phyloP scores from a whole-genome alignment of 192 early-diverging fungal genomes.

The Glomus cerebriforme region DNA sequence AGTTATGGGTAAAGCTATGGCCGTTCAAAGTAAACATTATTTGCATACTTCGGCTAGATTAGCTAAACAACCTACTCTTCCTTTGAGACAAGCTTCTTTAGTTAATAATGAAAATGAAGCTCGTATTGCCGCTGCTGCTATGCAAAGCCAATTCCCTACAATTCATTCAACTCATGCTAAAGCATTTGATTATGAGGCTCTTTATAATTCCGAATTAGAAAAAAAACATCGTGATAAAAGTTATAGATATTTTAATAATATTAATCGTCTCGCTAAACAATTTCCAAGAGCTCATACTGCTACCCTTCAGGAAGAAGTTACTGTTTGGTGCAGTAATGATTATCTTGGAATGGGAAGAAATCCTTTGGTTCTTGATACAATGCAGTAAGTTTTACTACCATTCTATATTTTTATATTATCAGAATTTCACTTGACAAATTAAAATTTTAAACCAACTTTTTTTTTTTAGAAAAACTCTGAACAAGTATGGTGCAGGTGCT shows the following conservation, averaged over 20 bases:
- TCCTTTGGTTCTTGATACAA: conserved; percentile 79
- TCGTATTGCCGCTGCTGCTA: conserved; percentile 38
- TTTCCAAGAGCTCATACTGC: conserved; percentile 95
- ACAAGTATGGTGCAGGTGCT: conserved; percentile 96
- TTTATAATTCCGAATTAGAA: conserved; percentile 82
- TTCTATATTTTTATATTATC: background rate
- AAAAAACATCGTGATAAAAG: conserved; percentile 97
- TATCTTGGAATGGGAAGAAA: conserved; percentile 96
- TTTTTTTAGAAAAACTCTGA: conserved; percentile 67
- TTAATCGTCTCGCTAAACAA: conserved; percentile 92
- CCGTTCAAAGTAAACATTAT: conserved; percentile 51
- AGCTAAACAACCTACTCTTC: conserved; percentile 38
- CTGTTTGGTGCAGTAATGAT: conserved; percentile 99
- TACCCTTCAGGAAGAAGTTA: conserved; percentile 82
- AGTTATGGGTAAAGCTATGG: conserved; percentile 76
- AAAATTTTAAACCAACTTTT: conserved; percentile 12
- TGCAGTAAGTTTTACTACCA: conserved; percentile 90
- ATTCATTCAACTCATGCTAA: conserved; percentile 45
- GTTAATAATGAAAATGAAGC: conserved; percentile 37
- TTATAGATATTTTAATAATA: conserved; percentile 99
- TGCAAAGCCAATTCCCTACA: conserved; percentile 42
- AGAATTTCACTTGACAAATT: background rate
- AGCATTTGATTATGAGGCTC: conserved; percentile 87
- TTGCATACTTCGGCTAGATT: conserved; percentile 42
- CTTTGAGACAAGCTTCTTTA: conserved; percentile 39